phyloP scores from a whole-genome alignment of 164 flowering plant species.

The Vitis amurensis region DNA sequence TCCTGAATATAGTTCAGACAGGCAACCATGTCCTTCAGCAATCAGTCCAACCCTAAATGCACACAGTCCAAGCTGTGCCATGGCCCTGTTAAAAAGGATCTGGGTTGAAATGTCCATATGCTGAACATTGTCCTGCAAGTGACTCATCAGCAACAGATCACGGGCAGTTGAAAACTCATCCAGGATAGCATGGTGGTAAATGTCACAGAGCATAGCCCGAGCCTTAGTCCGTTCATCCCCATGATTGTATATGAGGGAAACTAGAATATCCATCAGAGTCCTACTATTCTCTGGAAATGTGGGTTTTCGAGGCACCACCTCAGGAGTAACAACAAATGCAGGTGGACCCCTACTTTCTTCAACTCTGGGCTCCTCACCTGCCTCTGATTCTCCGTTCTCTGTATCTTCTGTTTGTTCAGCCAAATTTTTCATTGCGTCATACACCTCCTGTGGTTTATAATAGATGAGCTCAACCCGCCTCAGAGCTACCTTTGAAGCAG shows the following conservation, averaged over 20 bases:
- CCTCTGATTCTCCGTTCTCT: slow-evolving; percentile 39
- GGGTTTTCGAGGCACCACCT: slow-evolving; percentile 78
- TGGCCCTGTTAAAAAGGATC: slow-evolving; percentile 87
- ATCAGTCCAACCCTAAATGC: slow-evolving; percentile 76
- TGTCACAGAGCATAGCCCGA: slow-evolving; percentile 96
- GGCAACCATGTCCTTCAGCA: slow-evolving; percentile 78
- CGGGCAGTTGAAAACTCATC: slow-evolving; percentile 79
- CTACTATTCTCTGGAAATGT: slow-evolving; percentile 80
- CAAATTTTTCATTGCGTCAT: slow-evolving; percentile 88
- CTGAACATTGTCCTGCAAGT: slow-evolving; percentile 82
- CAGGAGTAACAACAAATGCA: slow-evolving; percentile 71
- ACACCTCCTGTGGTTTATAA: slow-evolving; percentile 94
- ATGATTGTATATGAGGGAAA: slow-evolving; percentile 77
- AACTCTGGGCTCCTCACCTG: slow-evolving; percentile 45
- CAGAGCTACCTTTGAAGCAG: slow-evolving; percentile 86
- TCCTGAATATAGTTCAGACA: slow-evolving; percentile 88
- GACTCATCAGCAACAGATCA: slow-evolving; percentile 92
- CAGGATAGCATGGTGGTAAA: slow-evolving; percentile 88
- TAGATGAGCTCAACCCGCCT: slow-evolving; percentile 80
- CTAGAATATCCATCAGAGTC: slow-evolving; percentile 72
- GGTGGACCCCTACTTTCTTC: slow-evolving; percentile 66
- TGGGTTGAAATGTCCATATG: slow-evolving; percentile 90
- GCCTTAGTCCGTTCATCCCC: slow-evolving; percentile 98
- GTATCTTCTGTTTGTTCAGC: slow-evolving; percentile 58
- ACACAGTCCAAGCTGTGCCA: slow-evolving; percentile 96